Evolutionary conservation across 805 yeast species (phyloP), one percentile per base, ranked within the genome.

Genomic region (Metschnikowia continentalis): DNA sequence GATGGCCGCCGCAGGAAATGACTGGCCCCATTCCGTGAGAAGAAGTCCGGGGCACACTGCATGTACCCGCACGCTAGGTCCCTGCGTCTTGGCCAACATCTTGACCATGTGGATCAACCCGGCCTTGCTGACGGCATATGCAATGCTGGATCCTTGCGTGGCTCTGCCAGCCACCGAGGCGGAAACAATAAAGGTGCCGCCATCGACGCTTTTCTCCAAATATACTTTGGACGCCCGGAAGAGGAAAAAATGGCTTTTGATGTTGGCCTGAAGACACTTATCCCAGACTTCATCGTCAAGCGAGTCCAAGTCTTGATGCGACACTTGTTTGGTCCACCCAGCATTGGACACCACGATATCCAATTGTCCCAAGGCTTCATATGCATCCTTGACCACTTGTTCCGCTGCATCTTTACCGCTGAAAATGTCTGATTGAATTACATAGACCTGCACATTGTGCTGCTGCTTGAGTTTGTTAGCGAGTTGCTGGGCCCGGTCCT

Each of bases 301-400:
- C 5, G 55, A 59, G 46, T 67, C 70, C 37, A 70, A 53, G 46
- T 69, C 68, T 14, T 59, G 57, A 50, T 61, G 61, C 13, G 70
- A 64, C 14, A 66, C 57, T 37, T 65, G 55, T 46, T 67, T 61
- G 11, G 74, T 70, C 71, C 72, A 70, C 3, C 74, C 74, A 6
- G 70, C 72, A 52, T 70, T 70, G 13, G 73, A 68, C 13, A 70
- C 58, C 20, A 69, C 71, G 30, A 74, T 72, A 50, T 71, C 74
- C 15, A 74, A 56, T 14, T 61, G 51, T 8, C 67, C 68, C 26
- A 67, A 60, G 19, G 55, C 54, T 22, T 46, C 56, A 11, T 60
- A 60, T 3, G 69, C 62, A 14, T 58, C 47, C 32, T 43, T 61
- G 3, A 74, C 66, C 19, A 68, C 56, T 32, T 49, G 45, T 19